A percentile compares a stretch with the other conserved stretches of the same genome.
Evolutionary conservation across 1,284 basidiomycete species (phyloP).

Genomic region (Ustilago tritici): DNA sequence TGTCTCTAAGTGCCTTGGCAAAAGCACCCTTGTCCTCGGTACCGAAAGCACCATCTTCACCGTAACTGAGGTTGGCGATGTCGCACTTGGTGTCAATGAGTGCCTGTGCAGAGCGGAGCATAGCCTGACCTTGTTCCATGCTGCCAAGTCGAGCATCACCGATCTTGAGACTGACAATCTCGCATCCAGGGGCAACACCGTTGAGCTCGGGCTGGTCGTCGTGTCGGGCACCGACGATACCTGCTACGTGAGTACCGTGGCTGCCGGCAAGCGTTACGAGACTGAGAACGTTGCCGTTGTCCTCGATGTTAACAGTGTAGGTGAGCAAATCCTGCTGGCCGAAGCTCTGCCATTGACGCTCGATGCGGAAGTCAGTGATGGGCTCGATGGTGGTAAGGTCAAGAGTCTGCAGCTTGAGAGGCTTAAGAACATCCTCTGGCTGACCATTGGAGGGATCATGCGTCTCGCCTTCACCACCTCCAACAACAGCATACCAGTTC

Average conservation of each 20-base stretch:
- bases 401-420: constrained; percentile 45
- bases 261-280: constrained; percentile 67
- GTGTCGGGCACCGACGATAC: constrained; percentile 67
- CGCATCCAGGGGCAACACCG: constrained; percentile 68
- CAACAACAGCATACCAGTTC: constrained; percentile 68
- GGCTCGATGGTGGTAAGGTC: constrained; percentile 58
- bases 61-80: constrained; percentile 70
- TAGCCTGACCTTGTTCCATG: constrained; percentile 70
- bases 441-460: constrained; percentile 58
- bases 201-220: constrained; percentile 63
- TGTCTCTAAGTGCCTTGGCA: constrained; percentile 59
- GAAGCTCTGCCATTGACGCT: constrained; percentile 67
- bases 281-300: constrained; percentile 60
- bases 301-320: constrained; percentile 68
- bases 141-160: constrained; percentile 64
- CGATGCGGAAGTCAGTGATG: constrained; percentile 68
- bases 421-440: constrained; percentile 42
- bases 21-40: constrained; percentile 69
- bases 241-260: constrained; percentile 70
- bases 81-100: constrained; percentile 68
- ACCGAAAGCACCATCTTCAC: constrained; percentile 68
- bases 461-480: constrained; percentile 68
- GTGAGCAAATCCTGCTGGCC: constrained; percentile 68
- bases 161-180: constrained; percentile 68
- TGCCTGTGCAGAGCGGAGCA: constrained; percentile 69